These are phyloP conservation scores for Venturia aucupariae DNA, from an alignment of 2,329 filamentous ascomycete species.

Conservation along the genomic window DNA sequence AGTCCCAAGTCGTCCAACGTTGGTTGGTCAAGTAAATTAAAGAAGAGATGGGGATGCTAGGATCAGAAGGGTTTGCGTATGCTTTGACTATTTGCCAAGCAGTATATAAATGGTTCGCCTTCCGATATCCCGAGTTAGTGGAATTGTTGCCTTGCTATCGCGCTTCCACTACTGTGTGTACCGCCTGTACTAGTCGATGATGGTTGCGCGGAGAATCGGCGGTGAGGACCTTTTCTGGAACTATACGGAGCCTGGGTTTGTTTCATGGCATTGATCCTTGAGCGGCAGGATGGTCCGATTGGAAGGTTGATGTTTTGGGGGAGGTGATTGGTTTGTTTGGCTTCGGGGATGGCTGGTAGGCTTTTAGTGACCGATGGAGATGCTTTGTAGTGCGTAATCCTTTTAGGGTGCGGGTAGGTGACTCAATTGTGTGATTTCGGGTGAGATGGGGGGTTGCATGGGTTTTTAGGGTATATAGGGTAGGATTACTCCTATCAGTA, in stretches of 20 bases:
- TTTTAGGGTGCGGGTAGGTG: too few species aligned
- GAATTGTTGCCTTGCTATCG: too few species aligned
- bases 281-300: neutral
- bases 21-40: too few species aligned
- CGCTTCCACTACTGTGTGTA: neutral
- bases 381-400: neutral
- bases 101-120: too few species aligned
- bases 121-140: too few species aligned
- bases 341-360: neutral
- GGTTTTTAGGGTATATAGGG: too few species aligned
- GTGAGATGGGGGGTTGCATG: neutral
- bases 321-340: neutral
- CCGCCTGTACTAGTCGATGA: too few species aligned
- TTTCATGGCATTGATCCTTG: neutral
- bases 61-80: too few species aligned
- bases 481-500: too few species aligned
- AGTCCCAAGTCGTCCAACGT: too few species aligned
- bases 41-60: too few species aligned
- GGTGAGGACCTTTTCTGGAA: neutral
- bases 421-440: neutral
- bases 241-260: neutral
- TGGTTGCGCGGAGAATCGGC: neutral
- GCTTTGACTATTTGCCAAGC: too few species aligned
- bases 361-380: neutral
- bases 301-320: neutral